Base-by-base conservation (phyloP, 2,329 filamentous ascomycete genomes). In the Taxawa tesnikishii region DNA sequence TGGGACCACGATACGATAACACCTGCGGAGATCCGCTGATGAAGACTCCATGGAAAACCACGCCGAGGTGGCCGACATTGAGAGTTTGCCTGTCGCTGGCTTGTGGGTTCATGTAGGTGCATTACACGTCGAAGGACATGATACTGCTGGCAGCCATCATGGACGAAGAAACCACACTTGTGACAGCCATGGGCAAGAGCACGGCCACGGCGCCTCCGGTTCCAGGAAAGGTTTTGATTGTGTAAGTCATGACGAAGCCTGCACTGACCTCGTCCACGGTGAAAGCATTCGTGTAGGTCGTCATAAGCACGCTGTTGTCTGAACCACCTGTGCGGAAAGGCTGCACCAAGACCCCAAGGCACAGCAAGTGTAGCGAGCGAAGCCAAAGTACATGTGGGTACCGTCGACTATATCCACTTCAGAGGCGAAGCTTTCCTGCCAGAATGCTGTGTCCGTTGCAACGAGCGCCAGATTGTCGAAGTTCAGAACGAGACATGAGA, bases 81-180 rank as follows among this genome's bases (percentile, higher is more conserved):
- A 68, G 47, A 1, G 60, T 50, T 19, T 53, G 50, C 19, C 52
- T 50, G 41, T 67, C 62, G 1, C 53, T 55, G 1, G 63, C 63
- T 6, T 49, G 44, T 0, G 62, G 60, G 36, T 67, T 61, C 49
- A 67, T 51, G 38, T 69, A 68, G 4, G 61, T 67, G 29, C 60
- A 58, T 46, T 62, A 69, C n/a, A 67, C 42, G 38, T 69, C 64
- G 30, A 65, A 59, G 4, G 62, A 63, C 6, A 68, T 47, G 26
- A 69, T 67, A 34, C 59, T 63, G 48, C 58, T 63, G 14, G 67
- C 64, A 2, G 65, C 65, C 29, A 69, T 68, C 53, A 67, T 61
- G 4, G 57, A 62, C 0, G 65, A 65, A 0, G 62, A 66, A 0
- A 67, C 55, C 0, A 63, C 67, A 31, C 58, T 63, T 1, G 65